phyloP scores from a whole-genome alignment of 805 yeast species.

The Yamadazyma tumulicola region DNA sequence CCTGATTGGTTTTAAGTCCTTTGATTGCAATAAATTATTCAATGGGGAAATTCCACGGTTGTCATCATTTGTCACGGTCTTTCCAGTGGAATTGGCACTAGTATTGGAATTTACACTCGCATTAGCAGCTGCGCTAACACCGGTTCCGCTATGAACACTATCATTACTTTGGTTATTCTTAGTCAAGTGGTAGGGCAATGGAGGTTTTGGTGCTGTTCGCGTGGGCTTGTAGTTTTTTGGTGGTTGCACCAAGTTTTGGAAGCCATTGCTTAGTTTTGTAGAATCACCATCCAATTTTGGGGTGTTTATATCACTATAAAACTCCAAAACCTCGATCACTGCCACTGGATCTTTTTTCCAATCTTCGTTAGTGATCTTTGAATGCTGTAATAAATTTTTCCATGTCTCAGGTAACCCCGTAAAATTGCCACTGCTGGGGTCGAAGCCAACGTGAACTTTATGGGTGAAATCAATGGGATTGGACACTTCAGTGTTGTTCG shows the following conservation, averaged over 20 bases:
- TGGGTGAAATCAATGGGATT: constrained; percentile 94
- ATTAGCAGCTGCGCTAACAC: not conserved
- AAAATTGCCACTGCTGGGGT: constrained; percentile 65
- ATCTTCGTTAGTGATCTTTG: constrained; percentile 59
- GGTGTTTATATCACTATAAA: constrained; percentile 38
- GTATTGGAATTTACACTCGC: constrained; percentile 1
- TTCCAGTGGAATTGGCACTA: not conserved
- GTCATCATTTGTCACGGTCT: not conserved
- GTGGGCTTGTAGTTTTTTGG: constrained; percentile 28
- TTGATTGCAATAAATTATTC: constrained; percentile 24
- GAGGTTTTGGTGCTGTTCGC: constrained; percentile 43
- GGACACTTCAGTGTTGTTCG: constrained; percentile 52
- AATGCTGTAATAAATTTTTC: constrained; percentile 53
- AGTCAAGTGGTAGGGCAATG: constrained; percentile 36
- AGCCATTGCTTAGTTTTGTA: constrained; percentile 9
- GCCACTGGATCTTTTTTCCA: constrained; percentile 64
- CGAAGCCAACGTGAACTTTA: constrained; percentile 84
- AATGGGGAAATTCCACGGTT: constrained; percentile 29
- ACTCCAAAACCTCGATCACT: constrained; percentile 57
- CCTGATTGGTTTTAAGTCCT: constrained; percentile 43
- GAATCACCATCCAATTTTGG: constrained; percentile 7
- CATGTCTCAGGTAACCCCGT: constrained; percentile 58
- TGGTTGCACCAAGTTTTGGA: constrained; percentile 12
- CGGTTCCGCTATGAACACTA: too few relatives aligned
- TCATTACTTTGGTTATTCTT: constrained; percentile 13